Evolutionary conservation across 768 basidiomycete species (phyloP).

Genomic region (Phanerochaete sordida): DNA sequence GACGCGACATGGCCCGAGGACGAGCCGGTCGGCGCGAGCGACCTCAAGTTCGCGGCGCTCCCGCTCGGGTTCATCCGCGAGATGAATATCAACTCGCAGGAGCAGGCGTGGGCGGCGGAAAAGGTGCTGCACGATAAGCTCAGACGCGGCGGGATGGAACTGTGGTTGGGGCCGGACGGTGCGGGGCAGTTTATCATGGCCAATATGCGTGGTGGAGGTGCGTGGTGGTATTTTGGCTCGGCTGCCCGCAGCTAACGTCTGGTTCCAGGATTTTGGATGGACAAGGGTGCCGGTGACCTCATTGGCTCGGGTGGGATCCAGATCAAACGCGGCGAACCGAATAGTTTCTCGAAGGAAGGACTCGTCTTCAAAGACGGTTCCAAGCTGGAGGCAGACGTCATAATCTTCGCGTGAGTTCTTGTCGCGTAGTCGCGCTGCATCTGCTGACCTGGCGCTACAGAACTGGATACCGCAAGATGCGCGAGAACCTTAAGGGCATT

Average conservation of each 20-base stretch:
- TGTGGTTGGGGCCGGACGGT: constrained; percentile 32
- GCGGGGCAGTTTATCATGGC: constrained; percentile 25
- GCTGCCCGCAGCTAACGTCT: neutral
- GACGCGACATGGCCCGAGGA: constrained; percentile 13
- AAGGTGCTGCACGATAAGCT: constrained; percentile 31
- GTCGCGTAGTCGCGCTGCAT: no score
- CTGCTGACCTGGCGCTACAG: no score
- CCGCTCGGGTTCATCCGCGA: constrained; percentile 23
- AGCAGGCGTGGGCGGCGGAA: constrained; percentile 20
- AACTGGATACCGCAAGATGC: constrained; percentile 31
- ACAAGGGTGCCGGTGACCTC: constrained; percentile 18
- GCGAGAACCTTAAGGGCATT: constrained; percentile 24
- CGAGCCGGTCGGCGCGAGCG: constrained; percentile 20
- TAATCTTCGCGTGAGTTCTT: constrained; percentile 26
- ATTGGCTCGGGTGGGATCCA: constrained; percentile 16
- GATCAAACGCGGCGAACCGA: constrained; percentile 14
- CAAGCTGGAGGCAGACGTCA: constrained; percentile 23
- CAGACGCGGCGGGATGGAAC: constrained; percentile 30
- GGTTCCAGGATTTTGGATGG: constrained; percentile 5
- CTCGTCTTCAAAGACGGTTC: constrained; percentile 26
- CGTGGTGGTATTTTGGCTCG: constrained; percentile 10
- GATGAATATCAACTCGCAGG: constrained; percentile 12
- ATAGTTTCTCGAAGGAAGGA: constrained; percentile 11
- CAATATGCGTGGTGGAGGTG: constrained; percentile 30
- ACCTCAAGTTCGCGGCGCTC: constrained; percentile 18